A percentile compares a stretch with the other conserved stretches of the same genome.
Evolutionary conservation across 768 basidiomycete species (phyloP).

Genomic region (Exsudoporus frostii): DNA sequence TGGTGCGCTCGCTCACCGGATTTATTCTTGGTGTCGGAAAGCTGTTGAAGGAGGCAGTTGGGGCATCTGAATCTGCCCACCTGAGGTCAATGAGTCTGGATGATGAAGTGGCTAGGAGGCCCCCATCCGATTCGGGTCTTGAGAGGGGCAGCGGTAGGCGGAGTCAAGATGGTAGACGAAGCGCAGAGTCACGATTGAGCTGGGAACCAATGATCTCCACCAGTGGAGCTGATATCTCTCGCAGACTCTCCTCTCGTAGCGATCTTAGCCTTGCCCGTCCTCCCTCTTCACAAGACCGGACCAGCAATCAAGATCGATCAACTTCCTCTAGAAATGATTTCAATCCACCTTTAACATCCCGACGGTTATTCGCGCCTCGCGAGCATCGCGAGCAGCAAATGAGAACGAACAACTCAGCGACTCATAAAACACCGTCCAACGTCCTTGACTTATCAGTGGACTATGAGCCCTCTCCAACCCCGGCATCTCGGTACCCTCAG

Average conservation of each 20-base stretch:
- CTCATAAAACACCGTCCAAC: conserved; percentile 22
- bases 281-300: conserved; percentile 26
- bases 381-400: conserved; percentile 49
- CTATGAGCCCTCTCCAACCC: conserved; percentile 48
- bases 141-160: conserved; percentile 41
- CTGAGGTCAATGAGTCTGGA: conserved; percentile 55
- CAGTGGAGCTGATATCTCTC: conserved; percentile 23
- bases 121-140: conserved; percentile 33
- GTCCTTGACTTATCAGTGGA: conserved; percentile 32
- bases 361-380: conserved; percentile 56
- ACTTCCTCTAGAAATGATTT: conserved; percentile 21
- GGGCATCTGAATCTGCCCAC: conserved; percentile 32
- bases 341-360: conserved; percentile 34
- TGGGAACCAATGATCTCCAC: conserved; percentile 37
- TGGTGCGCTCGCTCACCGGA: conserved; percentile 72
- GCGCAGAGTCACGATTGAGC: conserved; percentile 46
- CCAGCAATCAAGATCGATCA: conserved; percentile 28
- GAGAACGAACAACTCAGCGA: conserved; percentile 2
- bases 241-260: conserved; percentile 25
- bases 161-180: conserved; percentile 56
- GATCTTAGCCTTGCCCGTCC: conserved; percentile 25
- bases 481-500: conserved; percentile 33
- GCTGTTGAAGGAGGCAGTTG: conserved; percentile 55
- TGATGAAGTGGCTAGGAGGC: conserved; percentile 41
- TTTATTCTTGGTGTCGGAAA: conserved; percentile 74